Evolutionary conservation across 106 monocot species (phyloP).

Genomic region (Alisma plantagoaquatica): DNA sequence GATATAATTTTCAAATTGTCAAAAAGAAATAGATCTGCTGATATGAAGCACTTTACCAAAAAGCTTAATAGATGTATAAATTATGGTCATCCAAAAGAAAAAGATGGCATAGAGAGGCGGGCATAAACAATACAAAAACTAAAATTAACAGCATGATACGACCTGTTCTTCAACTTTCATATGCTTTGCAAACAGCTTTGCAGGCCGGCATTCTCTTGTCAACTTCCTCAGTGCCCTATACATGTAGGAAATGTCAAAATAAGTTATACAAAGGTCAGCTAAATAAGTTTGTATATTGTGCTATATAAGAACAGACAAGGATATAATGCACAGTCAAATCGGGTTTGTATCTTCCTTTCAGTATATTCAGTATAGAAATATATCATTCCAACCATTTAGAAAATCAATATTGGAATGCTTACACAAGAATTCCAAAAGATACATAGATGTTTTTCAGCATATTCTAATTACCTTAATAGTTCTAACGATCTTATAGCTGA

Average conservation of each 20-base stretch:
- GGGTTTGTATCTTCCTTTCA: not conserved
- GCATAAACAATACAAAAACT: too few relatives aligned
- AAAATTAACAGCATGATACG: too few relatives aligned
- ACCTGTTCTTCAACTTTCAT: slow-evolving; percentile 97
- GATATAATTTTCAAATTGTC: too few relatives aligned
- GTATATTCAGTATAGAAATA: not conserved
- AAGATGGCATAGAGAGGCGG: too few relatives aligned
- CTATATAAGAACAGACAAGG: not conserved
- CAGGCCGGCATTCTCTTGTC: slow-evolving; percentile 76
- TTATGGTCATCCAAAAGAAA: too few relatives aligned
- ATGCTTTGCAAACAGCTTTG: slow-evolving; percentile 92
- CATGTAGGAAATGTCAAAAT: not conserved
- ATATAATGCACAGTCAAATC: not conserved
- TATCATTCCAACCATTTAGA: not conserved
- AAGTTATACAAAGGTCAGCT: not conserved
- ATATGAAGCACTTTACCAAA: too few relatives aligned
- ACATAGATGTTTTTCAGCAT: not conserved
- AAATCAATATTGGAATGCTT: not conserved
- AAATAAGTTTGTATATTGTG: not conserved
- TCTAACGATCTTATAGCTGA: slow-evolving; percentile 84
- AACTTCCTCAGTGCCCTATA: slow-evolving; percentile 68
- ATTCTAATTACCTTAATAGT: slow-evolving; percentile 59
- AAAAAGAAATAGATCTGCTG: too few relatives aligned
- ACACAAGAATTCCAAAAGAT: not conserved
- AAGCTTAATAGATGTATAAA: too few relatives aligned